phyloP scores from a whole-genome alignment of 2,329 filamentous ascomycete genomes.

The Penicillium expansum region DNA sequence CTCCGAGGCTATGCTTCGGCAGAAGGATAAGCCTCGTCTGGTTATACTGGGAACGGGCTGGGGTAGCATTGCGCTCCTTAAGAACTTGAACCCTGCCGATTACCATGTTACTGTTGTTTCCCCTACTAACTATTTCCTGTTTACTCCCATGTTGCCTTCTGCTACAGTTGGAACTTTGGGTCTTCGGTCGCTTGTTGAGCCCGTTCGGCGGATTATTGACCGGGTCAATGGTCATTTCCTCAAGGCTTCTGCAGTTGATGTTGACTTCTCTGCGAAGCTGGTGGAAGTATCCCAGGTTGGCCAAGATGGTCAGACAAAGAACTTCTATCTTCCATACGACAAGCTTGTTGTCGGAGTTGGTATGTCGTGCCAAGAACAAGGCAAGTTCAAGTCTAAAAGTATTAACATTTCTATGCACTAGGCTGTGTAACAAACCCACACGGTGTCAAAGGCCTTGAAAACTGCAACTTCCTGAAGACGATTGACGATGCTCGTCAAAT shows the following conservation, averaged over 20 bases:
- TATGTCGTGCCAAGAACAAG: constrained; percentile 30
- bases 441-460: constrained; percentile 88
- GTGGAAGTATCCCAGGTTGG: constrained; percentile 80
- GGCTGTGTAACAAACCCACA: constrained; percentile 90
- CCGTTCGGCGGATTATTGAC: constrained; percentile 78
- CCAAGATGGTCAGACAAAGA: constrained; percentile 65
- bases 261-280: constrained; percentile 88
- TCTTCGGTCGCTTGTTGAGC: constrained; percentile 85
- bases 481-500: constrained; percentile 89
- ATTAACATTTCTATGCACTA: constrained; percentile 21
- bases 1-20: constrained; percentile 62
- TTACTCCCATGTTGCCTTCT: constrained; percentile 96
- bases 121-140: constrained; percentile 93
- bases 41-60: constrained; percentile 93
- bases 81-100: constrained; percentile 82
- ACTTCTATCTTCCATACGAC: constrained; percentile 95
- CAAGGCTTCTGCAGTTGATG: constrained; percentile 78
- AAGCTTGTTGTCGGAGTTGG: constrained; percentile 90
- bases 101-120: constrained; percentile 96
- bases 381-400: neutral
- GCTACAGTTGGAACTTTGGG: constrained; percentile 95
- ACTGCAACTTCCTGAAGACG: constrained; percentile 93
- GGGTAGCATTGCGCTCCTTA: constrained; percentile 89
- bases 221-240: constrained; percentile 84
- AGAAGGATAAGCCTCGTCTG: constrained; percentile 85